These are phyloP conservation scores for Mucor plumbeus DNA, from an alignment of 371 early-diverging fungal species.

Conservation along the genomic window DNA sequence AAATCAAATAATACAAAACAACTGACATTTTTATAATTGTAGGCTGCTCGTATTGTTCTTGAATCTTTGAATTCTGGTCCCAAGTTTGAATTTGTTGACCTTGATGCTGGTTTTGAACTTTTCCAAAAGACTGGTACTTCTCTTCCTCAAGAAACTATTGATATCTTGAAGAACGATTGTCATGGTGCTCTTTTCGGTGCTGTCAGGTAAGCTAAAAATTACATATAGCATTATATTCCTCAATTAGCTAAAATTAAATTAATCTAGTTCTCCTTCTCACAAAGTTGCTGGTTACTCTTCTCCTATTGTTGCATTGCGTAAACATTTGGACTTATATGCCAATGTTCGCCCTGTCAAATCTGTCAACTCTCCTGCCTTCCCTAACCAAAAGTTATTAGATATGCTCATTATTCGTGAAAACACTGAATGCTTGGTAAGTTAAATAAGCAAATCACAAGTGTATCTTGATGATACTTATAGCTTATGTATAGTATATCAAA, in stretches of 20 bases:
- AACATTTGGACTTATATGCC: constrained; percentile 92
- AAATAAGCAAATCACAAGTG: background rate
- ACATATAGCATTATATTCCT: background rate
- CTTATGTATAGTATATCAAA: constrained; percentile 76
- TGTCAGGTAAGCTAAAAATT: constrained; percentile 71
- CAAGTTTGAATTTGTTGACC: constrained; percentile 76
- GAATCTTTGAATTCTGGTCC: constrained; percentile 70
- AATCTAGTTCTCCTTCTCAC: constrained; percentile 89
- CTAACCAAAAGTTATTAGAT: constrained; percentile 78
- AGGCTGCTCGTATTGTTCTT: constrained; percentile 90
- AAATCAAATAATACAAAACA: background rate
- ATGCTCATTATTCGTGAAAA: constrained; percentile 96
- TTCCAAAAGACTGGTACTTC: constrained; percentile 92
- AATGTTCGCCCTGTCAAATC: constrained; percentile 91
- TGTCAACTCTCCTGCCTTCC: constrained; percentile 63
- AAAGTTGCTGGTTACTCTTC: constrained; percentile 96
- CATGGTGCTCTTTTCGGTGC: constrained; percentile 96
- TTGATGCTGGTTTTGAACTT: constrained; percentile 94
- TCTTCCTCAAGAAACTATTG: constrained; percentile 86
- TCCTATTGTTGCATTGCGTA: constrained; percentile 93
- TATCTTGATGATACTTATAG: too few species aligned
- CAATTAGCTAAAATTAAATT: too few species aligned
- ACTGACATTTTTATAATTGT: constrained; percentile 10
- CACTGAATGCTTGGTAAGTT: constrained; percentile 91
- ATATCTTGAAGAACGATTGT: constrained; percentile 77